Percentiles rank a stretch among this genome's conserved stretches.
Conservation (phyloP, 2,329 filamentous ascomycete genomes). For the Neurospora sp. region DNA sequence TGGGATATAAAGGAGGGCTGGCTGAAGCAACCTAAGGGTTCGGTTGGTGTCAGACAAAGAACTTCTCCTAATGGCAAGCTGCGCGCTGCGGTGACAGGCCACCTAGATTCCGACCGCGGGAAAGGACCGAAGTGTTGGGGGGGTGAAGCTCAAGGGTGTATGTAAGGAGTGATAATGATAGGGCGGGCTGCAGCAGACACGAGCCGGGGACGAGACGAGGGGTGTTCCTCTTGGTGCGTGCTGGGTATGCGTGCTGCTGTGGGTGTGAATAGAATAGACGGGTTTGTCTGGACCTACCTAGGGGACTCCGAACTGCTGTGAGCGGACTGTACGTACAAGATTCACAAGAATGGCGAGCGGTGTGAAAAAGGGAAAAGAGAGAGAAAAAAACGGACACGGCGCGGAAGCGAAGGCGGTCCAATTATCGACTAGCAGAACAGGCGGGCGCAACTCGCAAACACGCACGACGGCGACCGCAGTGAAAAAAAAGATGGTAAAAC, state of each 20-base stretch:
- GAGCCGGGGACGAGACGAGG: neutral
- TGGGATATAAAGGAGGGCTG: slow-evolving; percentile 20
- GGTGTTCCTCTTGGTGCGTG: neutral
- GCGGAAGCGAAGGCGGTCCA: neutral
- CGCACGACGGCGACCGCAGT: neutral
- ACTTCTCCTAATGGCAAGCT: neutral
- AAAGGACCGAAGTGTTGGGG: neutral
- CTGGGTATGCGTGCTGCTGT: neutral
- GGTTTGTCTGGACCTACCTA: neutral
- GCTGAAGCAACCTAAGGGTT: slow-evolving; percentile 9
- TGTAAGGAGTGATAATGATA: neutral
- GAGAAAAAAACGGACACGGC: neutral
- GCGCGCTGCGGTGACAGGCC: neutral
- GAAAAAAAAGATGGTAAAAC: neutral
- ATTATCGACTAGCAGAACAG: neutral
- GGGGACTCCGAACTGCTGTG: neutral
- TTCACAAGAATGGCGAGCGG: neutral
- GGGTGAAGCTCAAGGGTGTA: neutral
- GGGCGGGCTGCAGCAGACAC: neutral
- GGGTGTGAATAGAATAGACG: neutral
- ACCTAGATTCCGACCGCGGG: neutral
- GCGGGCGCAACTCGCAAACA: neutral
- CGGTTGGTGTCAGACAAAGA: neutral
- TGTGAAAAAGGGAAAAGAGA: neutral
- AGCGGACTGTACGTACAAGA: neutral